Conservation (phyloP, 139 green algal genomes). For the Auxenochlorella pyrenoidosa region DNA sequence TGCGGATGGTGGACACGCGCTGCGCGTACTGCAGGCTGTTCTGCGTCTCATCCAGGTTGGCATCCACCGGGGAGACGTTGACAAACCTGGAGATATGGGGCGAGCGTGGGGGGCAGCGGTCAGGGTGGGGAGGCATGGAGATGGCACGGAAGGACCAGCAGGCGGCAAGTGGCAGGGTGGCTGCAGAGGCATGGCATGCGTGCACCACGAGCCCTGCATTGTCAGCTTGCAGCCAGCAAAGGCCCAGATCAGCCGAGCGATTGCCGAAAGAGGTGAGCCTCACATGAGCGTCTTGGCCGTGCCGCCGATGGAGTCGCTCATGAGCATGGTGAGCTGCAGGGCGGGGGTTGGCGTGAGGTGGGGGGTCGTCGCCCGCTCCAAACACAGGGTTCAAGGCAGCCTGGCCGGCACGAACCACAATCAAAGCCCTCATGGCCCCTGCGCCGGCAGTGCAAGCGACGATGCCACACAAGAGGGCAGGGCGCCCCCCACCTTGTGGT, state of each 20-base stretch:
- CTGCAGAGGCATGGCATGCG: background rate
- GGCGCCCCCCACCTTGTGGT: constrained; percentile 90
- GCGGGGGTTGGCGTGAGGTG: too few relatives aligned
- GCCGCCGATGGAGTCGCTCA: constrained; percentile 90
- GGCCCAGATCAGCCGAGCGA: background rate
- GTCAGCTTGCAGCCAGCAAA: too few relatives aligned
- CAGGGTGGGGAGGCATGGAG: background rate
- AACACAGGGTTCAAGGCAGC: too few relatives aligned
- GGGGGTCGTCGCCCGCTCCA: too few relatives aligned
- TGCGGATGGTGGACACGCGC: constrained; percentile 96
- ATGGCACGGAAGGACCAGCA: background rate
- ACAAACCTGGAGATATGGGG: constrained; percentile 65
- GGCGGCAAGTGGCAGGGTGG: background rate
- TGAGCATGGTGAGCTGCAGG: constrained; percentile 94
- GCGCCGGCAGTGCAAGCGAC: background rate
- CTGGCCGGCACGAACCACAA: too few relatives aligned
- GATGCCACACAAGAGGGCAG: too few relatives aligned
- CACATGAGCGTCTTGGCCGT: constrained; percentile 76
- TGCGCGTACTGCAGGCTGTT: constrained; percentile 88
- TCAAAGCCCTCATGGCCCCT: too few relatives aligned
- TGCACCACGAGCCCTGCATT: background rate
- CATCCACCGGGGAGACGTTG: constrained; percentile 87
- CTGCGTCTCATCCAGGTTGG: constrained; percentile 94
- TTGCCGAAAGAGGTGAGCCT: background rate
- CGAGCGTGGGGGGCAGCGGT: background rate